Base-by-base conservation (phyloP, 2,329 filamentous ascomycete species). In the Xylaria sp. region DNA sequence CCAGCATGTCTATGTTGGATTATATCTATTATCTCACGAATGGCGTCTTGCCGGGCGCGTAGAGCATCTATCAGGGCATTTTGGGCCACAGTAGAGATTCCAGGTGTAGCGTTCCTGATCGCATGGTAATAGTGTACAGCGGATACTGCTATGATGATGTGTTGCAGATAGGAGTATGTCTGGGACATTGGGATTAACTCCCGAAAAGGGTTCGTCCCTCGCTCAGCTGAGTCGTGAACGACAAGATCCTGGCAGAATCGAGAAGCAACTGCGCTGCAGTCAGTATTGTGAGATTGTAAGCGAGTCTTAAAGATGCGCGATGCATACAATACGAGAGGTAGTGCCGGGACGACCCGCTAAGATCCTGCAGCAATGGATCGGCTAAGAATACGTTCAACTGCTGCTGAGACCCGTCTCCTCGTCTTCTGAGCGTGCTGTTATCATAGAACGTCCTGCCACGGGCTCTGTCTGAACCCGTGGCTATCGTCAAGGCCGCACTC, bases 361-460 rank as follows among this genome's bases (percentile, higher is more conserved):
- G 81, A 71, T 87, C 84, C 71, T 87, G 84, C 65, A 89, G 81
- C 54, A 89, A 72, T 13, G 87, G 87, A 74, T 89, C 87, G 33
- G 84, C 81, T 58, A 88, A 78, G 36, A 81, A 75, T 17, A 74
- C 58, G 7, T 46, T 68, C 20, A 69, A 63, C 28, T 31, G 48
- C 59, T 66, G n/a, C 67, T 66, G 59, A 6, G 23, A 40, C 15
- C 26, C 36, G 49, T 61, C 28, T n/a, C 48, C 31, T 5, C 59
- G 26, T 38, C 40, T 38, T 53, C 59, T 36, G 17, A 26, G 54
- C 28, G 53, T 28, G 28, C 9, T 42, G 6, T 26, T 53, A 46
- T 49, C 13, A 59, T 28, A 42, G 13, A 57, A 46, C 64, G 10
- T 33, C 20, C 28, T 28, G 38, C 17, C 15, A 20, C 65, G 48